Percentiles rank a stretch among this genome's conserved stretches.
These are phyloP conservation scores for Escallonia herrerae DNA, from an alignment of 129 eudicot species.

Conservation along the genomic window DNA sequence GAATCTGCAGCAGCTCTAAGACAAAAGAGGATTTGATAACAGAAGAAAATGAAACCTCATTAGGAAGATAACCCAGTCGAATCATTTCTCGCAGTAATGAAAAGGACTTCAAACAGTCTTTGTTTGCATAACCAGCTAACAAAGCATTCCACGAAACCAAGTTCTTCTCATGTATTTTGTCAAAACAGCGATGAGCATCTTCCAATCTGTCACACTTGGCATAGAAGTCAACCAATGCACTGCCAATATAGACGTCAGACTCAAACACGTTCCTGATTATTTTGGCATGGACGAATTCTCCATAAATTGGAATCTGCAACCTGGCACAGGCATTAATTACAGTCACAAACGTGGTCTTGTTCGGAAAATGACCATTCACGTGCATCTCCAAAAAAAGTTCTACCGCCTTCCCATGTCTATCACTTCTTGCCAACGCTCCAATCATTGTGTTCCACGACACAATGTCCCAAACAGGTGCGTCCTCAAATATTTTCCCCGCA, in stretches of 20 bases:
- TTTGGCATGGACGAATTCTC: constrained; percentile 60
- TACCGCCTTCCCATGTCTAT: constrained; percentile 42
- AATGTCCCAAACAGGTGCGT: constrained; percentile 35
- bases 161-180: constrained; percentile 46
- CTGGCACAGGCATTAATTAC: constrained; percentile 46
- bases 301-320: constrained; percentile 23
- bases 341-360: constrained; percentile 36
- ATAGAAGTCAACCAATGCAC: constrained; percentile 65
- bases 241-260: constrained; percentile 42
- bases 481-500: constrained; percentile 45
- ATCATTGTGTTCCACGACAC: constrained; percentile 71
- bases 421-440: constrained; percentile 39
- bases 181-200: constrained; percentile 58
- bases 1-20: constrained; percentile 55
- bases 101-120: constrained; percentile 19
- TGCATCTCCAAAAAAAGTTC: constrained; percentile 30
- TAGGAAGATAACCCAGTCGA: constrained; percentile 42
- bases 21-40: constrained; percentile 37
- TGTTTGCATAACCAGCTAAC: constrained; percentile 46
- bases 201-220: constrained; percentile 45
- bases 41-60: constrained; percentile 54
- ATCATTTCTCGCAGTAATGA: constrained; percentile 49
- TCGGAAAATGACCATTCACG: constrained; percentile 39
- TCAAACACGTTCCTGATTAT: constrained; percentile 37
- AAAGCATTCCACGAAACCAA: constrained; percentile 74